A percentile compares a stretch with the other conserved stretches of the same genome.
Evolutionary conservation across 2,329 filamentous ascomycete species (phyloP).

Genomic region (Cladosporium velox): DNA sequence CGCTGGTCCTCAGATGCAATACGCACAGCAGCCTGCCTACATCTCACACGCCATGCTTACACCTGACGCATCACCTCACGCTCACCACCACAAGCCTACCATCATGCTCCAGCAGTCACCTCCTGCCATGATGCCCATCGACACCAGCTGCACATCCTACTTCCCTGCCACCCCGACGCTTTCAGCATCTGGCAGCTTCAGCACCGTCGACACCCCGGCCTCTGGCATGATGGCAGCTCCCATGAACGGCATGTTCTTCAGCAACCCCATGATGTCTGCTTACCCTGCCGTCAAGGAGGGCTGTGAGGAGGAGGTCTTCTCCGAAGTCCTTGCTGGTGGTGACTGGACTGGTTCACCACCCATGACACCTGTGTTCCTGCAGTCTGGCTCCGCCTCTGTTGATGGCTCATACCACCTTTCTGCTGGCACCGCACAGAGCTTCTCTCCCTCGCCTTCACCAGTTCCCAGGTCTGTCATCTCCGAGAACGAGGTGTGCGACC

Average conservation of each 20-base stretch:
- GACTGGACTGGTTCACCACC: conserved; percentile 84
- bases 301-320: conserved; percentile 68
- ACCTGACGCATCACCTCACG: conserved; percentile 73
- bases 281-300: conserved; percentile 69
- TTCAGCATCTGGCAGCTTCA: conserved; percentile 81
- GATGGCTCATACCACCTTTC: conserved; percentile 69
- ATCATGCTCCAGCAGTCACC: conserved; percentile 65
- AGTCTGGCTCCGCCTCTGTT: conserved; percentile 61
- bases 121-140: conserved; percentile 59
- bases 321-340: conserved; percentile 70
- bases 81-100: conserved; percentile 72
- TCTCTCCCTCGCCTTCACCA: conserved; percentile 79
- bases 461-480: conserved; percentile 69
- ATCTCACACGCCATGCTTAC: conserved; percentile 67
- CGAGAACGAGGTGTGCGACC: conserved; percentile 78
- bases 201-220: conserved; percentile 78
- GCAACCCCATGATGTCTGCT: conserved; percentile 40
- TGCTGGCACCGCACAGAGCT: conserved; percentile 67
- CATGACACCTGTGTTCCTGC: conserved; percentile 78
- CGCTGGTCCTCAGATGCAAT: conserved; percentile 37
- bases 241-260: conserved; percentile 59
- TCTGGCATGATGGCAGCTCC: conserved; percentile 80
- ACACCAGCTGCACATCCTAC: conserved; percentile 72
- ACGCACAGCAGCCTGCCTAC: conserved; percentile 49
- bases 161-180: conserved; percentile 86